Base-by-base conservation (phyloP, 2,329 filamentous ascomycete species). In the Dactylellina sp. region DNA sequence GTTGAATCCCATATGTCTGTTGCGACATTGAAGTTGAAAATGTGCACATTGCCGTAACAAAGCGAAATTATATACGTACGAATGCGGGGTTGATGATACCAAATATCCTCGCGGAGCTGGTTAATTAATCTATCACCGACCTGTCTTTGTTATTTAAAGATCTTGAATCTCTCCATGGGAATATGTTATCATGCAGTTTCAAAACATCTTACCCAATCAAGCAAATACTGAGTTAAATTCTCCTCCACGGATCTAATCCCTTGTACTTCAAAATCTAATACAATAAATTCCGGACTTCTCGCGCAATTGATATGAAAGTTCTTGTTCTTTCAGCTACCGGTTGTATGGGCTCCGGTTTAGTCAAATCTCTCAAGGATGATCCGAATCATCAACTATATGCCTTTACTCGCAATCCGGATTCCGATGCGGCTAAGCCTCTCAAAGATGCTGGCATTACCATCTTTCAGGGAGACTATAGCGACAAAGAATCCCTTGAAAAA, bases 291-390 rank as follows among this genome's bases (percentile, higher is more conserved):
- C n/a, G n/a, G n/a, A n/a, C n/a, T n/a, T n/a, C n/a, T n/a, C n/a
- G n/a, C n/a, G n/a, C n/a, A n/a, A 37, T 37, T 39, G 40, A 24
- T 16, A 72, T 72, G 68, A 72, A 72, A 46, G 68, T 72, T 35
- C 68, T 72, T 22, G 25, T 61, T 32, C 68, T 72, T 12, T 60
- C 68, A 12, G 68, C 68, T 18, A 72, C 68, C 3, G 68, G 68
- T 1, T 72, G 68, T 49, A 72, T 72, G 68, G 68, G 35, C 0
- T 60, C 60, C 9, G 68, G 68, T 11, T 47, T 72, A 5, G 60
- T 72, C 46, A 52, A 55, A 18, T 52, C 68, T n/a, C 47, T 72
- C 11, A 72, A 72, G n/a, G 40, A 65, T 12, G 53, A 72, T 40
- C 68, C 68, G 39, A 64, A 56, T 4, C 53, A 65, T 22, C 52